Evolutionary conservation across 2,329 filamentous ascomycete genomes (phyloP).

Genomic region (Pyrenophora graminea): DNA sequence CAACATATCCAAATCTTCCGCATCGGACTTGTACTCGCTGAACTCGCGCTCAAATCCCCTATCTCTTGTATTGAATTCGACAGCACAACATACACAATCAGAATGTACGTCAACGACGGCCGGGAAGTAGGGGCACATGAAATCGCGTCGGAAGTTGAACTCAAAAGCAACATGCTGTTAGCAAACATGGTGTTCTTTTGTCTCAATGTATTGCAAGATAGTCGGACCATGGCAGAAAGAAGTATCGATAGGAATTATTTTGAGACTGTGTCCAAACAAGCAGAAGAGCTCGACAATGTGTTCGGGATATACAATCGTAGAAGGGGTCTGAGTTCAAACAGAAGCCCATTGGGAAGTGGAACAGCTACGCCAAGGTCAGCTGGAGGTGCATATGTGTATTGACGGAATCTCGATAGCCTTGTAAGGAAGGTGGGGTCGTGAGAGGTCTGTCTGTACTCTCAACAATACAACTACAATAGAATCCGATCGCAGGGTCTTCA

Average conservation of each 20-base stretch:
- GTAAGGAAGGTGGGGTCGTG: neutral
- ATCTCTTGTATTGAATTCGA: slow-evolving; percentile 26
- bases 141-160: slow-evolving; percentile 30
- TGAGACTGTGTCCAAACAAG: slow-evolving; percentile 25
- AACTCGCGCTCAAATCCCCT: slow-evolving; percentile 26
- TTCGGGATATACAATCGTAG: slow-evolving; percentile 14
- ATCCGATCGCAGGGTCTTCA: too few species aligned
- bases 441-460: too few species aligned
- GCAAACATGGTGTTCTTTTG: slow-evolving; percentile 34
- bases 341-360: slow-evolving; percentile 11
- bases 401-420: neutral
- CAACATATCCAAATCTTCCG: slow-evolving; percentile 35
- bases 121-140: slow-evolving; percentile 23
- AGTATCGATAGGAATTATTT: slow-evolving; percentile 27
- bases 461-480: too few species aligned
- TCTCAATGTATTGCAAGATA: slow-evolving; percentile 24
- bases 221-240: slow-evolving; percentile 20
- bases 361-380: slow-evolving; percentile 10
- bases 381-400: neutral
- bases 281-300: slow-evolving; percentile 25
- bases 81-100: slow-evolving; percentile 6
- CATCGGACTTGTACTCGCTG: slow-evolving; percentile 31
- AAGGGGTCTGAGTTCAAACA: slow-evolving; percentile 11
- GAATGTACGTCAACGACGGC: slow-evolving; percentile 19
- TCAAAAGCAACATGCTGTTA: slow-evolving; percentile 21